A percentile compares a stretch with the other conserved stretches of the same genome.
These are phyloP conservation scores for Lasiodiplodia hormozganensis DNA, from an alignment of 2,329 filamentous ascomycete species.

Conservation along the genomic window DNA sequence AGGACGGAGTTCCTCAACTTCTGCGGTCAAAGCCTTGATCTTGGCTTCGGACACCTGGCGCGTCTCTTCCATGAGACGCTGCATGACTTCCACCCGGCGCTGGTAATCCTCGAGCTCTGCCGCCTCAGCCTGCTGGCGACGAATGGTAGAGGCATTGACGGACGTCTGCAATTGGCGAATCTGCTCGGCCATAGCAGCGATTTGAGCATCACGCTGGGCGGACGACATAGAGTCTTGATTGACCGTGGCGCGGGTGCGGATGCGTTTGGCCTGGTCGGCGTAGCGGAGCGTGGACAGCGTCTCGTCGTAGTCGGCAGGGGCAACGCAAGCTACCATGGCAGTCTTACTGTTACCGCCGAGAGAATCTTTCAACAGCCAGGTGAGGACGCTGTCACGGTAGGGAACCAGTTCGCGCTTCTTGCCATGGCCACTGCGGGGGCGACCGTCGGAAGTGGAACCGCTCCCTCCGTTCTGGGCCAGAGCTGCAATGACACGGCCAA, in stretches of 20 bases:
- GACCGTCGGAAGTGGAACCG: conserved; percentile 58
- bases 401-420: conserved; percentile 74
- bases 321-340: conserved; percentile 98
- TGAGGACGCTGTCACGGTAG: conserved; percentile 86
- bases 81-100: conserved; percentile 85
- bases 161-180: conserved; percentile 85
- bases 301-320: conserved; percentile 95
- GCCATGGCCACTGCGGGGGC: conserved; percentile 53
- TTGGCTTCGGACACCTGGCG: conserved; percentile 90
- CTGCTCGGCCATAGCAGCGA: conserved; percentile 92
- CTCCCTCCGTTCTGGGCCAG: conserved; percentile 58
- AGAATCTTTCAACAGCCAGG: conserved; percentile 92
- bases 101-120: conserved; percentile 95
- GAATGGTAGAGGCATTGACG: conserved; percentile 61
- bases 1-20: conserved; percentile 57
- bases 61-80: conserved; percentile 94
- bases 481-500: conserved; percentile 94
- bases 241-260: conserved; percentile 90
- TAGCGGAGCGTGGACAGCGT: conserved; percentile 95
- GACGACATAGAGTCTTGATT: conserved; percentile 95
- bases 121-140: conserved; percentile 78
- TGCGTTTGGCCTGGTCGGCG: conserved; percentile 96
- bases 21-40: conserved; percentile 76
- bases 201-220: conserved; percentile 92
- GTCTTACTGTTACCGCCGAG: conserved; percentile 97